Conservation (phyloP, 1,284 basidiomycete genomes). For the Sanghuangporus sanghuang region DNA sequence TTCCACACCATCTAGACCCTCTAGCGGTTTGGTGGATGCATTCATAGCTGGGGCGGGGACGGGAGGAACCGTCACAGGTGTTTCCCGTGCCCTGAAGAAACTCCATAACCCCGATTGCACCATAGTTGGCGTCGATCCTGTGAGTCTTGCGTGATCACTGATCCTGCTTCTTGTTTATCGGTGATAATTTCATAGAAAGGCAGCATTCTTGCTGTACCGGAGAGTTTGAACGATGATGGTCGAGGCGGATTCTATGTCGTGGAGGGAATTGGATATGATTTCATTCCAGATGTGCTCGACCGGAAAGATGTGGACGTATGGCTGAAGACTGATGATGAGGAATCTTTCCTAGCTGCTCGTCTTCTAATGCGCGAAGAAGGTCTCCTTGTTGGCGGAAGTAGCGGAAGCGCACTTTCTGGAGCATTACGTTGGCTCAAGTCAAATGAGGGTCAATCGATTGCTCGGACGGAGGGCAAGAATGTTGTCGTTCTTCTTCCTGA, state of each 20-base stretch:
- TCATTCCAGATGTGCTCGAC: slow-evolving; percentile 78
- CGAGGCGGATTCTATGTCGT: slow-evolving; percentile 69
- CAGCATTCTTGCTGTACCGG: slow-evolving; percentile 79
- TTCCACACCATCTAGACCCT: slow-evolving; percentile 47
- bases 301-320: slow-evolving; percentile 66
- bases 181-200: slow-evolving; percentile 51
- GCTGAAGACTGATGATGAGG: slow-evolving; percentile 84
- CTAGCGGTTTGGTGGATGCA: slow-evolving; percentile 74
- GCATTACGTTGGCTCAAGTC: slow-evolving; percentile 75
- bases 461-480: slow-evolving; percentile 71
- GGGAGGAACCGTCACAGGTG: slow-evolving; percentile 89
- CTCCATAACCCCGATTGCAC: slow-evolving; percentile 63
- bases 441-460: slow-evolving; percentile 62
- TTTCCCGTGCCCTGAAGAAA: slow-evolving; percentile 81
- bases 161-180: not conserved
- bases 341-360: slow-evolving; percentile 75
- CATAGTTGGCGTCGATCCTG: slow-evolving; percentile 89
- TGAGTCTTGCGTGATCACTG: slow-evolving; percentile 33
- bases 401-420: slow-evolving; percentile 80
- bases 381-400: slow-evolving; percentile 88
- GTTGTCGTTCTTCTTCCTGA: slow-evolving; percentile 90
- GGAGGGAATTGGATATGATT: slow-evolving; percentile 96
- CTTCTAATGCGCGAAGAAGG: slow-evolving; percentile 85
- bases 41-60: slow-evolving; percentile 91
- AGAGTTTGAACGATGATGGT: slow-evolving; percentile 54